phyloP scores from a whole-genome alignment of 257 asterid genomes.

The Schizonepeta tenuifolia region DNA sequence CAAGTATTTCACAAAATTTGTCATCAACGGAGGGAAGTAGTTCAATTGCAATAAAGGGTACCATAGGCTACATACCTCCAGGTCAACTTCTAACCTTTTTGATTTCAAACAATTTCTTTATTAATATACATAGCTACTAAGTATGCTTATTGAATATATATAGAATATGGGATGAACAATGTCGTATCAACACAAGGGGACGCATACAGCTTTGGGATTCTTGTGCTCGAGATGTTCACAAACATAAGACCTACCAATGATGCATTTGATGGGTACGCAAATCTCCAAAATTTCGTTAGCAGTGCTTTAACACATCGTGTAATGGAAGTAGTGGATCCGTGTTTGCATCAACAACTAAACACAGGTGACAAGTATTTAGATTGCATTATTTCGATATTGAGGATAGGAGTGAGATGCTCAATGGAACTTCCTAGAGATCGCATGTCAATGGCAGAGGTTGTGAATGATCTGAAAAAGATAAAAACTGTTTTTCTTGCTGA shows the following conservation, averaged over 20 bases:
- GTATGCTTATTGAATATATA: not conserved
- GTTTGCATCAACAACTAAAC: not conserved
- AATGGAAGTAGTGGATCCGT: not conserved
- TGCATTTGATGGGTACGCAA: not conserved
- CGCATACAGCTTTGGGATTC: not conserved
- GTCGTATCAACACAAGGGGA: not conserved
- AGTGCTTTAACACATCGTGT: not conserved
- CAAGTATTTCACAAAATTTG: not conserved
- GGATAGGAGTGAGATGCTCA: not conserved
- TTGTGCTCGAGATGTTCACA: not conserved
- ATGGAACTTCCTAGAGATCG: not conserved
- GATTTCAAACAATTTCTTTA: not conserved
- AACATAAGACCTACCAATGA: not conserved
- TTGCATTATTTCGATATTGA: not conserved
- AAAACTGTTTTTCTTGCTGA: not conserved
- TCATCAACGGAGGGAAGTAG: not conserved
- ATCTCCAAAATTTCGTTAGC: not conserved
- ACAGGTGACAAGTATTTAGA: not conserved
- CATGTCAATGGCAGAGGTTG: not conserved
- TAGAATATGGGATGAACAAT: not conserved
- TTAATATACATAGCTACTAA: not conserved
- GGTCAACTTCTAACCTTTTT: not conserved
- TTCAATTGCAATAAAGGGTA: not conserved
- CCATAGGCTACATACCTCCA: slow-evolving; percentile 1
- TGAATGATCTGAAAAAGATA: not conserved